These are phyloP conservation scores for Fragaria vesca DNA, from an alignment of 306 rosid genomes.

Conservation along the genomic window DNA sequence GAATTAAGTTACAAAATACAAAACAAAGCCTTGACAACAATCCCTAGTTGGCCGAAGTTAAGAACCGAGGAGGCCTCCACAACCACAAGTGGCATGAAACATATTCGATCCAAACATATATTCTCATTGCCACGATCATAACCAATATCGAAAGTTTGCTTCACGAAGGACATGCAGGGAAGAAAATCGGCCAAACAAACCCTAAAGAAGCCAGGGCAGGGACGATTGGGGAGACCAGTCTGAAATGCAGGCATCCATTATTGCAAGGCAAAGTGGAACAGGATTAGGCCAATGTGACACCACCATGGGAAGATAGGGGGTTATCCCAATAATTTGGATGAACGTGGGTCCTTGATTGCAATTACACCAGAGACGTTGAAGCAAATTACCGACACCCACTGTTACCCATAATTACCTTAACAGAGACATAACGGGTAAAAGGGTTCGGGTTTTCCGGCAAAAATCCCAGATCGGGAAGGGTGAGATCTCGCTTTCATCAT, in stretches of 20 bases:
- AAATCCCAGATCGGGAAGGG: neutral
- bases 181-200: neutral
- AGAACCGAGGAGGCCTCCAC: neutral
- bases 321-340: neutral
- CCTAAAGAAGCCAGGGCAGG: neutral
- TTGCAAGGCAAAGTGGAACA: constrained; percentile 21
- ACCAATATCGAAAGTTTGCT: too few relatives aligned
- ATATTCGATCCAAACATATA: too few relatives aligned
- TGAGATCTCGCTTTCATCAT: constrained; percentile 19
- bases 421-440: constrained; percentile 4
- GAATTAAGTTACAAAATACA: neutral
- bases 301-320: neutral
- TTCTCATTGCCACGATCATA: too few relatives aligned
- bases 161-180: too few relatives aligned
- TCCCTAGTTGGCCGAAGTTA: neutral
- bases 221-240: neutral
- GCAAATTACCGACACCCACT: constrained; percentile 2
- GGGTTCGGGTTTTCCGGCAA: neutral
- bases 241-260: constrained; percentile 15
- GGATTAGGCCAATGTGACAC: constrained; percentile 32
- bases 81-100: neutral
- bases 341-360: constrained; percentile 20
- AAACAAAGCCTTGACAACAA: neutral
- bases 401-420: constrained; percentile 20
- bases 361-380: neutral